Evolutionary conservation across 2,329 filamentous ascomycete species (phyloP).

Genomic region (Fusarium humuli): DNA sequence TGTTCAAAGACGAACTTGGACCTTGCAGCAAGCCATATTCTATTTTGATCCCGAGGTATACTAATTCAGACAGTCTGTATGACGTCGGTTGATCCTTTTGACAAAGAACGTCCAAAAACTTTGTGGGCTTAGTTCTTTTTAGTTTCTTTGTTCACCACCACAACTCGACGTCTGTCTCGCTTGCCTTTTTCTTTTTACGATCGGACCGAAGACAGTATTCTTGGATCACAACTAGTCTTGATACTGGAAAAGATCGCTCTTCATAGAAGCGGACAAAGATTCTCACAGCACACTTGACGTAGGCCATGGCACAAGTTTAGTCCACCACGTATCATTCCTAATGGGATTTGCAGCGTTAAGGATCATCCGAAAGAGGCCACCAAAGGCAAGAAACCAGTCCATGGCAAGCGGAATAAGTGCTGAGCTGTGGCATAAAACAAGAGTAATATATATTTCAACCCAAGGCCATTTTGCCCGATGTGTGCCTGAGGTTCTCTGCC

Average conservation of each 20-base stretch:
- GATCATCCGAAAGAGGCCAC: not conserved
- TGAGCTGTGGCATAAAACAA: not conserved
- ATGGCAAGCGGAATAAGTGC: not conserved
- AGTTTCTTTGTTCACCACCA: not conserved
- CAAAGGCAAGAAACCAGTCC: rapidly evolving
- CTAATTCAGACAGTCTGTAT: not conserved
- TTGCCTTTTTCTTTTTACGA: not conserved
- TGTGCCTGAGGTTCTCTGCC: not conserved
- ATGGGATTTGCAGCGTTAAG: not conserved
- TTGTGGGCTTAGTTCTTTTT: not conserved
- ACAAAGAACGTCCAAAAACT: constrained; percentile 4
- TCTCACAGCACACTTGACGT: not conserved
- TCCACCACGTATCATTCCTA: not conserved
- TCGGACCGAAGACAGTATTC: not conserved
- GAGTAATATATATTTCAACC: not conserved
- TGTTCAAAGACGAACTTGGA: not conserved
- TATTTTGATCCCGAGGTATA: not conserved
- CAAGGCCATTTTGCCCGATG: not conserved
- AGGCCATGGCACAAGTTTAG: not conserved
- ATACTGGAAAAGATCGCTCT: not conserved
- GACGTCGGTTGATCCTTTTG: too few relatives aligned
- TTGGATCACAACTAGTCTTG: not conserved
- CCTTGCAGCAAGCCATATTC: not conserved
- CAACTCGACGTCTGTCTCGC: not conserved
- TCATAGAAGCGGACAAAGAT: not conserved